phyloP scores from a whole-genome alignment of 768 basidiomycete genomes.

The Gloeophyllum trabeum region DNA sequence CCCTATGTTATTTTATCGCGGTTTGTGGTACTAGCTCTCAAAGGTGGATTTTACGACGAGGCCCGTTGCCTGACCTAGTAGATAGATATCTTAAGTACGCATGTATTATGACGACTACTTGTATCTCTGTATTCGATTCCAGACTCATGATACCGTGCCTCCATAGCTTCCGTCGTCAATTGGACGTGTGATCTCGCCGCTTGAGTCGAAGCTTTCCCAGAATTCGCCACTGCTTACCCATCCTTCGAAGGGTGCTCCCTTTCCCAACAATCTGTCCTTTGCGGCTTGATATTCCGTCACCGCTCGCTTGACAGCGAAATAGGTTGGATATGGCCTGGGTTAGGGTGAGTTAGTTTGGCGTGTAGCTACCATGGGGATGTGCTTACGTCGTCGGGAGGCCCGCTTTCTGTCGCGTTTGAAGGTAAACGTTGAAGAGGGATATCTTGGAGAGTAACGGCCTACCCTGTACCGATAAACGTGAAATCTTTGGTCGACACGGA shows the following conservation, averaged over 20 bases:
- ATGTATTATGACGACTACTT: too few relatives aligned
- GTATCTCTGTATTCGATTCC: too few relatives aligned
- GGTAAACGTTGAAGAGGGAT: conserved; percentile 39
- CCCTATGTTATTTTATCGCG: too few relatives aligned
- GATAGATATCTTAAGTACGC: too few relatives aligned
- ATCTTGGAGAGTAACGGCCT: conserved; percentile 46
- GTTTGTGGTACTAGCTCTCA: too few relatives aligned
- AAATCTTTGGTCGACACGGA: not conserved
- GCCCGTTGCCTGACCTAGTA: too few relatives aligned
- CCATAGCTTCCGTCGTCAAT: too few relatives aligned
- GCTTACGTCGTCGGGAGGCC: conserved; percentile 9
- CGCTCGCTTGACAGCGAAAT: conserved; percentile 31
- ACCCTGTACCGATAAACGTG: not conserved
- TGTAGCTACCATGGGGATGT: not conserved
- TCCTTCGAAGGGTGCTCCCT: conserved; percentile 39
- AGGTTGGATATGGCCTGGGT: conserved; percentile 21
- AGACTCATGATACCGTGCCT: too few relatives aligned
- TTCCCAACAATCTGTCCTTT: conserved; percentile 34
- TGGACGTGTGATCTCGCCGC: too few relatives aligned
- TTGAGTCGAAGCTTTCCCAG: conserved; percentile 39
- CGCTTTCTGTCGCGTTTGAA: conserved; percentile 12
- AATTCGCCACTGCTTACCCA: conserved; percentile 47
- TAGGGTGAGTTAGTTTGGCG: not conserved
- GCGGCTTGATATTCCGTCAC: conserved; percentile 36
- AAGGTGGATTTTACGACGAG: too few relatives aligned